Evolutionary conservation across 257 asterid species (phyloP), one percentile per base, ranked within the genome.

Genomic region (Verbascum thapsus): DNA sequence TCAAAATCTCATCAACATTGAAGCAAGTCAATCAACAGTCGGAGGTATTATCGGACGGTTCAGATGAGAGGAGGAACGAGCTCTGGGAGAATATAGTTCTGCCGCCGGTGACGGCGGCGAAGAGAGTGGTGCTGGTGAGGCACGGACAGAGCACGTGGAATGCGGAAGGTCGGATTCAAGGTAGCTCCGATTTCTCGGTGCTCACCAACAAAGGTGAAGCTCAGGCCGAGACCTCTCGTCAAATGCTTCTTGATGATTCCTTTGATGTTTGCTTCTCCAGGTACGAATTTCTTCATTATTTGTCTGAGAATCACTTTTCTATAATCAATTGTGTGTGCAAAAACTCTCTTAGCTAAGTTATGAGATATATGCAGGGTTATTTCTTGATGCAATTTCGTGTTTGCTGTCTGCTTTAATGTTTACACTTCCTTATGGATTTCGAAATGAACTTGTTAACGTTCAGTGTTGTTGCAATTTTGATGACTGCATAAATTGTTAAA

Each of bases 71-170:
- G 34, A 43, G 38, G 41, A 76, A 67, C 76, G 65, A 70, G 76
- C 72, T n/a, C n/a, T 89, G 85, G 83, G 79, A 80, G 53, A 74
- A 69, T 19, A 71, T 79, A 32, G 61, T 30, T 34, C 72, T 91
- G 55, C 96, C 96, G 39, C 80, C 87, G 20, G 66, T 88, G 47
- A 64, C 53, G 83, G 83, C 60, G 74, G 88, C 86, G 61, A 91
- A 91, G 83, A 80, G 98, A 74, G 94, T 91, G 64, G 92, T 91
- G 12, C 69, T 91, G 50, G 96, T 88, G 73, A 73, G 98, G 82
- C 98, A 88, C 72, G 96, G 96, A 12, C 96, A 88, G 79, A 91
- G 98, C 84, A 88, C 95, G 63, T 86, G 98, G 98, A 91, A 88
- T 79, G 95, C 88, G 30, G 98, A 86, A 83, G 97, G 98, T 37